A percentile compares a stretch with the other conserved stretches of the same genome.
These are phyloP conservation scores for Brasilioporus rufonigricans DNA, from an alignment of 768 basidiomycete species.

Conservation along the genomic window DNA sequence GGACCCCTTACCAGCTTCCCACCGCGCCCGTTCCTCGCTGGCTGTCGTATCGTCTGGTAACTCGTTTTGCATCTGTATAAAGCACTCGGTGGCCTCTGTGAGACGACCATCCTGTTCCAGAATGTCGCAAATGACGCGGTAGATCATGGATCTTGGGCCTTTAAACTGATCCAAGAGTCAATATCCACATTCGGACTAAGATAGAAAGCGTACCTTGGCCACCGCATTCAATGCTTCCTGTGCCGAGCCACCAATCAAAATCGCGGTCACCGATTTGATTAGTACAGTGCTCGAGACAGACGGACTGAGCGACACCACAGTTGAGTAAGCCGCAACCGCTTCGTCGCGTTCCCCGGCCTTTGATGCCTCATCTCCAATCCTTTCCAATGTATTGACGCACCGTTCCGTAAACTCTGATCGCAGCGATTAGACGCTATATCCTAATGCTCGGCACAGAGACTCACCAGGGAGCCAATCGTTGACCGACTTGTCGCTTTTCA, in stretches of 20 bases:
- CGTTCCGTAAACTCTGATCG: neutral
- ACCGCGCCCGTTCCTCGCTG: neutral
- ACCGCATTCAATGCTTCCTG: neutral
- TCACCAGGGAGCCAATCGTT: neutral
- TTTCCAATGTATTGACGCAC: neutral
- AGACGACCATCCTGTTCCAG: neutral
- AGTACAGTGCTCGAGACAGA: neutral
- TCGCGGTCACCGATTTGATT: neutral
- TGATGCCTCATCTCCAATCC: neutral
- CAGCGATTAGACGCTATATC: neutral
- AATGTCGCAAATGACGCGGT: neutral
- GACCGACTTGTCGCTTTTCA: neutral
- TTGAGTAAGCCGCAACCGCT: neutral
- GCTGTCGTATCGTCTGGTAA: neutral
- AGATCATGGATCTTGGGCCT: neutral
- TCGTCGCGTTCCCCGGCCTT: neutral
- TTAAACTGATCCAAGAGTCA: neutral
- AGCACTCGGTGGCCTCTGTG: neutral
- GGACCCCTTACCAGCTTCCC: neutral
- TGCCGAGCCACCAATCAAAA: neutral
- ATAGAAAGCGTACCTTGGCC: neutral
- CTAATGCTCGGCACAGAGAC: neutral
- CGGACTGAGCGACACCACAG: neutral
- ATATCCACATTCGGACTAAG: neutral
- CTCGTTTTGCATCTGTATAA: neutral